Evolutionary conservation across 2,329 filamentous ascomycete genomes (phyloP).

Genomic region (Xylaria sp.): DNA sequence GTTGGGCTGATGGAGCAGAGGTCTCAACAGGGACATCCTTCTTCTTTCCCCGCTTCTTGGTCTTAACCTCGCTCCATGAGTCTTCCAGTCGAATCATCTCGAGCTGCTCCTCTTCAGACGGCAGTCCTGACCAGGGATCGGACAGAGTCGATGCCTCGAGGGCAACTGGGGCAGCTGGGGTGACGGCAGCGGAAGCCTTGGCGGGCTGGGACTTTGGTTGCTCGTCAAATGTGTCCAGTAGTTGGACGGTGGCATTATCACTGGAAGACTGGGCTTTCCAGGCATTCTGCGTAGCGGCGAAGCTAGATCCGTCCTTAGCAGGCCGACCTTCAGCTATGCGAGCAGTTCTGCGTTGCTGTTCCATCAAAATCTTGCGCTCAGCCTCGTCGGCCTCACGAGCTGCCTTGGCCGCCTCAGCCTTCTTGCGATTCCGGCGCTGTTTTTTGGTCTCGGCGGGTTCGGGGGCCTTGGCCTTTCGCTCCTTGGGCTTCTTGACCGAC

Average conservation of each 20-base stretch:
- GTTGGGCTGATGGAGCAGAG: slow-evolving; percentile 20
- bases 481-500: slow-evolving; percentile 59
- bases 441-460: slow-evolving; percentile 83
- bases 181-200: slow-evolving; percentile 26
- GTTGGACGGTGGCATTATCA: slow-evolving; percentile 39
- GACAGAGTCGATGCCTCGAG: slow-evolving; percentile 30
- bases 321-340: slow-evolving; percentile 76
- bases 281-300: slow-evolving; percentile 42
- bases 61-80: slow-evolving; percentile 54
- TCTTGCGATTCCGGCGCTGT: slow-evolving; percentile 86
- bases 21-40: slow-evolving; percentile 38
- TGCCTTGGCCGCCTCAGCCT: slow-evolving; percentile 74
- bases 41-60: slow-evolving; percentile 40
- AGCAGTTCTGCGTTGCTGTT: slow-evolving; percentile 77
- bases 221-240: slow-evolving; percentile 55
- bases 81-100: slow-evolving; percentile 49
- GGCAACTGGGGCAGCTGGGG: slow-evolving; percentile 29
- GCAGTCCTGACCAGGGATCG: slow-evolving; percentile 47
- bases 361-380: slow-evolving; percentile 67
- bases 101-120: slow-evolving; percentile 59
- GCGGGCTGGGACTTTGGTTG: slow-evolving; percentile 33
- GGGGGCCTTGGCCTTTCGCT: slow-evolving; percentile 56
- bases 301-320: slow-evolving; percentile 71
- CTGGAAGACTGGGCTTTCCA: slow-evolving; percentile 39
- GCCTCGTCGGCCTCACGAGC: slow-evolving; percentile 72